phyloP scores from a whole-genome alignment of 495 filamentous ascomycete genomes.

The Jackrogersella minutella region DNA sequence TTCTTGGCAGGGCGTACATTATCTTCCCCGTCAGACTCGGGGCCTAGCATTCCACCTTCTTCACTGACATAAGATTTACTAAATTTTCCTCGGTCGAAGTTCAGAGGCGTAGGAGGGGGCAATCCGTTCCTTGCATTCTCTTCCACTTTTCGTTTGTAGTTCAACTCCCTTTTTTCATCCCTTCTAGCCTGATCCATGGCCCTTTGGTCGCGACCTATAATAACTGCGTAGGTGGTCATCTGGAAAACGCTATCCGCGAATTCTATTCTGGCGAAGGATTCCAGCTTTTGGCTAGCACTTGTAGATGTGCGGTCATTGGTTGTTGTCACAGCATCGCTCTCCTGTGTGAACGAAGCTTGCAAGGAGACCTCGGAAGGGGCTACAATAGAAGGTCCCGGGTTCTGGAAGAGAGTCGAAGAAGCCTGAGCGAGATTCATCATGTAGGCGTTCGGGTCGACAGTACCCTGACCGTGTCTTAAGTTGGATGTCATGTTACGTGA shows the following conservation, averaged over 20 bases:
- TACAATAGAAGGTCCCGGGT: constrained; percentile 35
- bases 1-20: constrained; percentile 51
- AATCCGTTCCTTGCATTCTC: constrained; percentile 50
- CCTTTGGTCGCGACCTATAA: constrained; percentile 58
- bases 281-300: constrained; percentile 48
- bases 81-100: constrained; percentile 53
- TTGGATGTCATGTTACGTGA: constrained; percentile 31
- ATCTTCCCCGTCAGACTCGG: constrained; percentile 57
- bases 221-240: constrained; percentile 61
- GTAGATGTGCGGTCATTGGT: constrained; percentile 35
- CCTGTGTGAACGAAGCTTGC: constrained; percentile 42
- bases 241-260: constrained; percentile 61
- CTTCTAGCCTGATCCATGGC: constrained; percentile 54
- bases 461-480: constrained; percentile 37
- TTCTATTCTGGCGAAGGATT: constrained; percentile 60
- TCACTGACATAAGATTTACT: constrained; percentile 63
- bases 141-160: constrained; percentile 49
- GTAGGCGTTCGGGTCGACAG: constrained; percentile 41
- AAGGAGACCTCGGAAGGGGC: constrained; percentile 47
- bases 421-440: constrained; percentile 42
- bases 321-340: constrained; percentile 36
- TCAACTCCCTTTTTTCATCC: constrained; percentile 51
- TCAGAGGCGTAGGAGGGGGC: constrained; percentile 50
- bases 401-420: constrained; percentile 30
- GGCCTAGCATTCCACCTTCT: constrained; percentile 61